Percentiles rank a stretch among this genome's conserved stretches.
Evolutionary conservation across 192 early-diverging fungal genomes (phyloP).

Genomic region (Entomortierella parvispora): DNA sequence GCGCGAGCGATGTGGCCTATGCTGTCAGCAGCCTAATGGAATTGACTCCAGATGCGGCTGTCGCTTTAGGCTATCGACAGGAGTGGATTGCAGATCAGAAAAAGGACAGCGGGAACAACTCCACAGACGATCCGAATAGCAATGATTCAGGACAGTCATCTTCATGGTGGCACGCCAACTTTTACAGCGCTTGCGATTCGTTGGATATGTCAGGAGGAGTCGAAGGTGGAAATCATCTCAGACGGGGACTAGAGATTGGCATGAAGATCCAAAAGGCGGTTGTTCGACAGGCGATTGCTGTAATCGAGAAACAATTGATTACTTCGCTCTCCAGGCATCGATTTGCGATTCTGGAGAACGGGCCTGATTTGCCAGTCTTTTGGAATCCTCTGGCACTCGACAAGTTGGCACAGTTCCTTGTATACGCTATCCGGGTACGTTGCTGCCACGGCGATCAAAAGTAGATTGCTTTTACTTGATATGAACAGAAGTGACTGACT

Average conservation of each 20-base stretch:
- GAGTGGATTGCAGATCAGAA: slow-evolving; percentile 51
- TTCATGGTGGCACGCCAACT: slow-evolving; percentile 80
- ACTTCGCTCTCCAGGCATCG: slow-evolving; percentile 81
- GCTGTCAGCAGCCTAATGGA: slow-evolving; percentile 79
- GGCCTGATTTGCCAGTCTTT: slow-evolving; percentile 62
- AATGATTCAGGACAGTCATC: slow-evolving; percentile 2
- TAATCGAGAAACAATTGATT: slow-evolving; percentile 84
- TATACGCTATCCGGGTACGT: slow-evolving; percentile 77
- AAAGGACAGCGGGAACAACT: neutral
- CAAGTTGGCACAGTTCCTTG: slow-evolving; percentile 85
- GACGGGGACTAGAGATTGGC: slow-evolving; percentile 73
- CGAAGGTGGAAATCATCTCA: slow-evolving; percentile 33
- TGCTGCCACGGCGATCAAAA: neutral
- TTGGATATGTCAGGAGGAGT: slow-evolving; percentile 50
- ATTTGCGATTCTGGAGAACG: slow-evolving; percentile 74
- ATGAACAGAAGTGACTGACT: neutral
- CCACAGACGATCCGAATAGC: slow-evolving; percentile 6
- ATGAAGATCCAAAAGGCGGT: slow-evolving; percentile 81
- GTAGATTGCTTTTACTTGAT: too few species aligned
- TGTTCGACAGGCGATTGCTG: slow-evolving; percentile 78
- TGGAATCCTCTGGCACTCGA: slow-evolving; percentile 70
- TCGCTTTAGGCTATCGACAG: slow-evolving; percentile 45
- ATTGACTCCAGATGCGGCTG: slow-evolving; percentile 53
- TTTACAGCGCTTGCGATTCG: slow-evolving; percentile 92
- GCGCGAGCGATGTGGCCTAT: slow-evolving; percentile 86